Base-by-base conservation (phyloP, 225 moss, liverwort and hornwort species). In the Sphagnum tenellum region DNA sequence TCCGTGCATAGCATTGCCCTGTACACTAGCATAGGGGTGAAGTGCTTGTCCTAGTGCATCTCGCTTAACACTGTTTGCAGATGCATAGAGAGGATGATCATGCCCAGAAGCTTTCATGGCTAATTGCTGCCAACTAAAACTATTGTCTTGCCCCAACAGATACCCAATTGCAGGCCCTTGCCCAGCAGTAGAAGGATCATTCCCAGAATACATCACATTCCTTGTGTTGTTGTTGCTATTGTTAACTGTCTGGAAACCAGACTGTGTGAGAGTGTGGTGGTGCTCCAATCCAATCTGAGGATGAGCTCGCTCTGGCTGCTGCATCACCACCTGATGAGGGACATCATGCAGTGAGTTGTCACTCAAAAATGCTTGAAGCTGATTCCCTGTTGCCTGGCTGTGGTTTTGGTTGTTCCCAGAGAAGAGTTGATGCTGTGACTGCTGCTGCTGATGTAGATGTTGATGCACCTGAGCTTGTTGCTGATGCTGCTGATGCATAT, bases 91-190 rank as follows among this genome's bases (percentile, higher is more conserved):
- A 54, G 92, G 68, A 51, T 86, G 91, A 73, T 91, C 94, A 55
- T 84, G 81, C 4, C 68, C 85, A 53, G 94, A 87, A 63, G 94
- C 94, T 76, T 91, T 94, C 67, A 91, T 76, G 63, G 94, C 94
- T 74, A 94, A 74, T 49, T 89, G 87, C 75, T 91, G 94, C 94
- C 94, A 94, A 69, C 89, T 94, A 69, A 94, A 94, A 69, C 84
- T 89, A n/a, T 89, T 87, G 73, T 94, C 94, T 66, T 91, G 83
- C 13, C 84, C 91, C 75, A 94, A 80, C 51, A 94, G 89, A 64
- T 94, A 94, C 68, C 86, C 91, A 71, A 91, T 91, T 0, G 86
- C 86, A 57, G 87, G 85, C 63, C 94, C 94, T 62, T 91, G 89
- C 72, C 80, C 83, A 29, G 29, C 29, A 68, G 74, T 65, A 56